These are phyloP conservation scores for Berkeleyomyces basicola DNA, from an alignment of 2,329 filamentous ascomycete species.

Conservation along the genomic window DNA sequence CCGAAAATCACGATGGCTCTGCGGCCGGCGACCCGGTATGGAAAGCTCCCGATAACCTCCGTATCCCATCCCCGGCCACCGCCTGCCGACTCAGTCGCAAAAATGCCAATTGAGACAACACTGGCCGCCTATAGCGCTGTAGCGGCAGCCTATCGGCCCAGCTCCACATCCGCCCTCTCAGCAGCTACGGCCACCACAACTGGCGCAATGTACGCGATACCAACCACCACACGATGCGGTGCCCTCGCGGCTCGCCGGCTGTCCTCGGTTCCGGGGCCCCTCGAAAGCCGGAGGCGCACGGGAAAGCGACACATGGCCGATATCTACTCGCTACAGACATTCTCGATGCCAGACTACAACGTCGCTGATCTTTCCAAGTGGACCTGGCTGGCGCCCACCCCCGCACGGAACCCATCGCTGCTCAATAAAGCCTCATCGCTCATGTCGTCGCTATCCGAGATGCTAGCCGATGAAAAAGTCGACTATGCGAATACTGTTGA, in stretches of 20 bases:
- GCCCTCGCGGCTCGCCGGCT: conserved; percentile 17
- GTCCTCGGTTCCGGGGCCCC: conserved; percentile 33
- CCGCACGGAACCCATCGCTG: background rate
- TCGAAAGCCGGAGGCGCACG: conserved; percentile 36
- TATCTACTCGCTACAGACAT: conserved; percentile 24
- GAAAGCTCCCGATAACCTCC: background rate
- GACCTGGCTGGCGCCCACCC: conserved; percentile 35
- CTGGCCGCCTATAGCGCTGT: background rate
- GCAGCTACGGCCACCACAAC: background rate
- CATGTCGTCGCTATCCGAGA: background rate
- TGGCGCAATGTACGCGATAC: background rate
- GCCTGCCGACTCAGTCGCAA: background rate
- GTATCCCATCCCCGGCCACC: background rate
- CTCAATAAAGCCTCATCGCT: background rate
- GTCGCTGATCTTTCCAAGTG: conserved; percentile 29
- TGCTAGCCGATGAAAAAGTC: background rate
- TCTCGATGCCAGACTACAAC: conserved; percentile 23
- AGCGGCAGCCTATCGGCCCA: background rate
- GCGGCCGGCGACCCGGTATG: conserved; percentile 3
- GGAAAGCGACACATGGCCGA: conserved; percentile 39
- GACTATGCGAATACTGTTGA: conserved; percentile 9
- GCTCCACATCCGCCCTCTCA: background rate
- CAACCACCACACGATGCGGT: background rate
- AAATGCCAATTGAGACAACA: background rate
- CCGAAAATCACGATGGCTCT: conserved; percentile 2